Conservation (phyloP, 768 basidiomycete genomes). For the Rhodotorula taiwanensis region DNA sequence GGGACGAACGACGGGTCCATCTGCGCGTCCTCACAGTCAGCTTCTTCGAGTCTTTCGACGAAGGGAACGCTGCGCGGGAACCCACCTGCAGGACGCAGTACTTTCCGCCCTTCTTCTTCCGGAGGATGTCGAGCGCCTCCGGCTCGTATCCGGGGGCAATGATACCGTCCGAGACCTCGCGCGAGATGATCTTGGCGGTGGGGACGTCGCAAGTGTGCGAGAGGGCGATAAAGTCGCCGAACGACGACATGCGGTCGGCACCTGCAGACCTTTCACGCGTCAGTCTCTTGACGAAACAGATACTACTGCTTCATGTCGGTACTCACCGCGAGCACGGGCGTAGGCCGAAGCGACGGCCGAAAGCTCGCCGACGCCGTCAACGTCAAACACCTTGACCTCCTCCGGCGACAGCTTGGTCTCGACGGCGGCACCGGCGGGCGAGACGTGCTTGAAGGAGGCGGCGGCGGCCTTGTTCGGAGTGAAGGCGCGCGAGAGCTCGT, state of each 20-base stretch:
- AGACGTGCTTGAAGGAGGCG: constrained; percentile 99
- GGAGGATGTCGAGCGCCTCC: constrained; percentile 80
- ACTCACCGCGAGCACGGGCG: constrained; percentile 81
- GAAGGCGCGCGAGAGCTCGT: constrained; percentile 81
- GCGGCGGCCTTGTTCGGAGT: constrained; percentile 71
- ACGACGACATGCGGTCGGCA: constrained; percentile 98
- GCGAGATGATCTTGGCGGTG: constrained; percentile 93
- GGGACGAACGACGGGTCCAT: constrained; percentile 82
- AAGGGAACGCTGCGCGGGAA: background rate
- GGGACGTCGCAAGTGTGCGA: constrained; percentile 87
- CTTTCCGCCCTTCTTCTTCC: constrained; percentile 96
- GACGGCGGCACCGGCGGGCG: constrained; percentile 92
- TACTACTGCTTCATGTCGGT: too few relatives aligned
- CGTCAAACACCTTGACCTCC: constrained; percentile 91
- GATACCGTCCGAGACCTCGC: constrained; percentile 97
- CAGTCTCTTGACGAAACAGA: too few relatives aligned
- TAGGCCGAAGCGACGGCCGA: constrained; percentile 88
- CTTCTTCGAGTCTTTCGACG: background rate
- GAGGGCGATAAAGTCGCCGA: constrained; percentile 96
- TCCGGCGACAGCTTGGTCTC: constrained; percentile 63
- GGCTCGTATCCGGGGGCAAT: constrained; percentile 87
- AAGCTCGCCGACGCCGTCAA: constrained; percentile 84
- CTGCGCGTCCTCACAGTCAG: constrained; percentile 49
- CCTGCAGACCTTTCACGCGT: too few relatives aligned
- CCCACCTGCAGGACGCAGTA: constrained; percentile 90